Evolutionary conservation across 2,329 filamentous ascomycete genomes (phyloP), one percentile per base, ranked within the genome.

Genomic region (Pezicula radicicola): DNA sequence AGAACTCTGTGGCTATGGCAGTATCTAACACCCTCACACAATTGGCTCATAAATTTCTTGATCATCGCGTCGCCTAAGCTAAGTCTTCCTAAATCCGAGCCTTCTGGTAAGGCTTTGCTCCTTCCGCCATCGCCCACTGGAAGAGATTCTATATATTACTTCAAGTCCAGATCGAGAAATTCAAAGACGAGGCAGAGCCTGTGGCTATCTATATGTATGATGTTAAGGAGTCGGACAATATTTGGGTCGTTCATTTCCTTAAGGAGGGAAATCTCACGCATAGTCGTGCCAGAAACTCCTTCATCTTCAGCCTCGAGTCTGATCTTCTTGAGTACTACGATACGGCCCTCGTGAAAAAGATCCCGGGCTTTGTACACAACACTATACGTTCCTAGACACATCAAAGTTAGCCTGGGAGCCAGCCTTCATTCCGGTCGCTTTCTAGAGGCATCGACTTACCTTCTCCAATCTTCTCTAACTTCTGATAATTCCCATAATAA

Each of bases 401-500:
- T 28, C 27, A 28, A n/a, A n/a, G n/a, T 28, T 28, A 28, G 9
- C 9, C 5, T 48, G 27, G 10, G 6, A 15, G 27, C 47, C 12
- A 36, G 21, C 16, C 35, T 30, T 25, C 13, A 49, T n/a, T n/a
- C n/a, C n/a, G n/a, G n/a, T n/a, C n/a, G 16, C 50, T 46, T 51
- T 39, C 58, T 50, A 49, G 47, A 70, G 80, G 64, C 75, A 28
- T 28, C n/a, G n/a, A n/a, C n/a, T 28, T 5, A 94, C 91, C 91
- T 83, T 96, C 91, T 72, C 91, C 91, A 66, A 96, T 91, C 79
- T 96, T 96, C 77, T 96, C 91, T 66, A 96, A 82, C 76, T 95
- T 95, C 75, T 96, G 89, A 72, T 96, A 96, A 75, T 96, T 95
- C 72, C 96, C 91, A 60, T 55, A 70, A 46, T 54, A 48, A 25